Evolutionary conservation across 2,329 filamentous ascomycete genomes (phyloP).

Genomic region (Tolypocladium endophyticum): DNA sequence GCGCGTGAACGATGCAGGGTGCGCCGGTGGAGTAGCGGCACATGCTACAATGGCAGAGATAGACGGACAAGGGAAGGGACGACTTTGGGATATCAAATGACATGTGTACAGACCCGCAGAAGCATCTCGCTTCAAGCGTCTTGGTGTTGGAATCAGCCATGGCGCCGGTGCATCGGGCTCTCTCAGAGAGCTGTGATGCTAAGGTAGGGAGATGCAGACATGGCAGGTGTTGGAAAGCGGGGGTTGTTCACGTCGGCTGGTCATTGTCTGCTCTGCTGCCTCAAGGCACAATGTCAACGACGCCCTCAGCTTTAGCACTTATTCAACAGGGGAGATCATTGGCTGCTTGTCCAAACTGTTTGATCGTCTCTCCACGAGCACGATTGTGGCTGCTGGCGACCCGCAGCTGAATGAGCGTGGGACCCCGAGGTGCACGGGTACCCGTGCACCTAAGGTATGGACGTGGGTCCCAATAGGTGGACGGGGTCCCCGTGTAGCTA

Average conservation of each 20-base stretch:
- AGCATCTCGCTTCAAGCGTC: constrained; percentile 32
- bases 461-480: no score
- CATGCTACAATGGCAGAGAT: constrained; percentile 35
- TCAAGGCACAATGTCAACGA: not conserved
- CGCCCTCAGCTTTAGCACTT: not conserved
- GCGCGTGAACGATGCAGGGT: constrained; percentile 29
- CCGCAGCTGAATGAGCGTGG: not conserved
- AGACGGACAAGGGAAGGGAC: constrained; percentile 27
- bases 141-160: constrained; percentile 15
- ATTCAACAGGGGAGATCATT: not conserved
- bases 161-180: not conserved
- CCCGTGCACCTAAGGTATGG: no score
- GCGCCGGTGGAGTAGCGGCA: constrained; percentile 32
- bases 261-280: not conserved
- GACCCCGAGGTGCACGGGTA: no score
- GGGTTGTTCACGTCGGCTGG: not conserved
- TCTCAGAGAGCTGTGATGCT: not conserved
- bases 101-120: constrained; percentile 32
- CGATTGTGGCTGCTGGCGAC: not conserved
- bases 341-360: not conserved
- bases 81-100: constrained; percentile 26
- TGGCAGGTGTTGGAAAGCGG: not conserved
- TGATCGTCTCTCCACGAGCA: not conserved
- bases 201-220: not conserved
- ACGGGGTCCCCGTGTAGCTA: no score